Evolutionary conservation across 164 flowering plant species (phyloP), one percentile per base, ranked within the genome.

Genomic region (Santalum album): DNA sequence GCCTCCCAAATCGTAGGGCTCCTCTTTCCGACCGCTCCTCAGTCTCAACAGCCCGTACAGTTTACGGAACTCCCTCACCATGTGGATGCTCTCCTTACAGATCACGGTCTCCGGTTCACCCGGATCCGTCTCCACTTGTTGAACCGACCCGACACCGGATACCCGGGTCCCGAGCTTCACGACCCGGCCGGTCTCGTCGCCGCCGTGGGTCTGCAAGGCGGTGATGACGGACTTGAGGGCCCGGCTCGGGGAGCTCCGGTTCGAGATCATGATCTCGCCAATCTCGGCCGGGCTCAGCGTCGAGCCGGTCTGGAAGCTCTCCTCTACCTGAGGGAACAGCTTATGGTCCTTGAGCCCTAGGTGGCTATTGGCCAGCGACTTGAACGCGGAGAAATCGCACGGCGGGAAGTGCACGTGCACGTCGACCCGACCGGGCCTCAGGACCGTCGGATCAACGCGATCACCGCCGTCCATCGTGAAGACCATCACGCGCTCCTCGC

Each of bases 321-420:
- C 94, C 49, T 90, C 89, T 14, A 90, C 86, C 46, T 83, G 87
- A 0, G 83, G 73, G 55, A 90, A 90, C 16, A 87, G 78, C 64
- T 80, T 87, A 67, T 90, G 97, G 24, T 87, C 97, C 57, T 81
- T 90, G 15, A 87, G 39, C n/a, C 95, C 97, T 40, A 90, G 63
- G 58, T 87, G 80, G 55, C 72, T 87, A 20, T 22, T 72, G 1
- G 97, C 90, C 12, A 90, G 56, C 1, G 64, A 69, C 56, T 83
- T 87, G 57, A 90, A 90, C 0, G 79, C 74, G 0, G 76, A 50
- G 62, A 83, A 90, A 66, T 87, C 88, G 46, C 95, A 90, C 1
- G 68, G 50, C 1, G 94, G 90, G 54, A 90, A 84, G 15, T 83
- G 67, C 12, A 90, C 59, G 40, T 86, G 96, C 14, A 82, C 95